These are phyloP conservation scores for Sinapis alba DNA, from an alignment of 441 rosid genomes.

Conservation along the genomic window DNA sequence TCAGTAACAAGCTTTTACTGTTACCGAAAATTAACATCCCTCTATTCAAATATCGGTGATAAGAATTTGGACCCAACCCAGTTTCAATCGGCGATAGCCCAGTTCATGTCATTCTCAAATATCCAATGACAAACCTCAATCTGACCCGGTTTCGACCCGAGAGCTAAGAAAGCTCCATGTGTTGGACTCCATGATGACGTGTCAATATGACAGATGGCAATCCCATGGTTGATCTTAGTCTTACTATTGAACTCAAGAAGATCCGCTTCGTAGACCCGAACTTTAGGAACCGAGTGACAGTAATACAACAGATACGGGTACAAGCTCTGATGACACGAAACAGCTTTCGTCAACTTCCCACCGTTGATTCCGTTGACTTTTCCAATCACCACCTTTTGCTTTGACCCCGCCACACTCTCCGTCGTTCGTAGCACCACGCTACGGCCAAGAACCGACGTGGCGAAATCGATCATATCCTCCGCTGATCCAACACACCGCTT, in stretches of 20 bases:
- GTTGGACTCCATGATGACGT: slow-evolving; percentile 87
- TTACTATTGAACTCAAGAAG: slow-evolving; percentile 55
- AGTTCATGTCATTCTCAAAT: slow-evolving; percentile 90
- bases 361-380: slow-evolving; percentile 73
- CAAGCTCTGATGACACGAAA: slow-evolving; percentile 93
- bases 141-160: slow-evolving; percentile 81
- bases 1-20: slow-evolving; percentile 40
- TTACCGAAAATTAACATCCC: slow-evolving; percentile 30
- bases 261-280: slow-evolving; percentile 88
- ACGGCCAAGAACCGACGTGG: slow-evolving; percentile 70
- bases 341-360: slow-evolving; percentile 78
- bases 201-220: slow-evolving; percentile 93
- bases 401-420: slow-evolving; percentile 68
- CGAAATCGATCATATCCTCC: slow-evolving; percentile 52
- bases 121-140: slow-evolving; percentile 98
- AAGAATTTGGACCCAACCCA: slow-evolving; percentile 3
- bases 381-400: slow-evolving; percentile 67
- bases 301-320: slow-evolving; percentile 87
- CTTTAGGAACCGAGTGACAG: slow-evolving; percentile 98
- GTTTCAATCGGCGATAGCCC: slow-evolving; percentile 68
- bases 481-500: slow-evolving; percentile 91
- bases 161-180: slow-evolving; percentile 85
- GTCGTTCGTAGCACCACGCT: slow-evolving; percentile 68
- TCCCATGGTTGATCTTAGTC: slow-evolving; percentile 76
- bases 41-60: slow-evolving; percentile 30